Conservation (phyloP, 139 green algal genomes). For the Gonium pectorale region DNA sequence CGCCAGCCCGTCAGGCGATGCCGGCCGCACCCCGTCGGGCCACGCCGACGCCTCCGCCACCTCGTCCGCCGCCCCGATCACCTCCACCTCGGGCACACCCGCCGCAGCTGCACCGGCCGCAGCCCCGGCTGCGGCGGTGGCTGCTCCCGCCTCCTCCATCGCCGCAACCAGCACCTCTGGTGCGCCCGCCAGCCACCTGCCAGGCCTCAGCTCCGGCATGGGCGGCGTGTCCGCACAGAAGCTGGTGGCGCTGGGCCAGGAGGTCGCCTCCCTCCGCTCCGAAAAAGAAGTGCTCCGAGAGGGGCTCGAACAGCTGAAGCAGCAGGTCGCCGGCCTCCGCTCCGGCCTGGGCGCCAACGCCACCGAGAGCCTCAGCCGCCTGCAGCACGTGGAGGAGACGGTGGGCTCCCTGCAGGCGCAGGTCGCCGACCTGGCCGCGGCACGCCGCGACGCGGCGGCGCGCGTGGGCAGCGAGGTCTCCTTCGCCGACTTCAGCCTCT, state of each 20-base stretch:
- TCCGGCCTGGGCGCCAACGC: constrained; percentile 13
- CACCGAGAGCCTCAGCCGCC: neutral
- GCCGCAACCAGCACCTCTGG: too few species aligned
- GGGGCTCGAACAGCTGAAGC: neutral
- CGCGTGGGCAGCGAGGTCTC: constrained; percentile 41
- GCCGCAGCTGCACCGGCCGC: too few species aligned
- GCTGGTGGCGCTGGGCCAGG: constrained; percentile 9
- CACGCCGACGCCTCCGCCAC: too few species aligned
- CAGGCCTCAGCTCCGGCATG: neutral
- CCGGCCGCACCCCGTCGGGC: too few species aligned
- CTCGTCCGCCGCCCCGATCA: too few species aligned
- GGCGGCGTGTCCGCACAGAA: neutral
- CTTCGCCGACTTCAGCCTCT: constrained; percentile 53
- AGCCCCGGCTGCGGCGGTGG: too few species aligned
- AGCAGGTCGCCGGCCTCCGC: constrained; percentile 5
- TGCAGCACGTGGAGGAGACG: constrained; percentile 32
- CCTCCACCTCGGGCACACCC: too few species aligned
- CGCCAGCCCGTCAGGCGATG: too few species aligned
- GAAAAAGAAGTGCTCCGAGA: constrained; percentile 33
- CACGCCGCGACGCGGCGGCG: constrained; percentile 10
- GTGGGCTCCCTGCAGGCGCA: neutral
- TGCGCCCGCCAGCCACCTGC: too few species aligned
- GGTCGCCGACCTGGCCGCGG: neutral
- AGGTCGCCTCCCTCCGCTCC: neutral
- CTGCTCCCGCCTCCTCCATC: too few species aligned